Percentiles rank a stretch among this genome's conserved stretches.
Evolutionary conservation across 495 filamentous ascomycete species (phyloP).

Genomic region (Corynascus novoguineensis): DNA sequence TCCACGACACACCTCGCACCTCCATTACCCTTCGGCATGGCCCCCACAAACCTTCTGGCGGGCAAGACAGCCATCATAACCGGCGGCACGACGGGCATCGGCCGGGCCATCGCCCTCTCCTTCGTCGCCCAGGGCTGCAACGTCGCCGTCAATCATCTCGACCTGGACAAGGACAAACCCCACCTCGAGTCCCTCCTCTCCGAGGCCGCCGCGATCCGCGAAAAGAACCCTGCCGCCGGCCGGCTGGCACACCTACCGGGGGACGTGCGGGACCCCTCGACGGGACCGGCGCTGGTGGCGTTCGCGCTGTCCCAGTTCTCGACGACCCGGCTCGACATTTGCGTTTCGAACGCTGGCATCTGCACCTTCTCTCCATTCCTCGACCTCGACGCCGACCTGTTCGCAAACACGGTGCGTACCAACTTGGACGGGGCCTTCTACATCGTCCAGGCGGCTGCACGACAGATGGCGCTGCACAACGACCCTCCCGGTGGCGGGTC

Average conservation of each 20-base stretch:
- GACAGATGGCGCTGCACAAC: constrained; percentile 65
- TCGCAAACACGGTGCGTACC: constrained; percentile 59
- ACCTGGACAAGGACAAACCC: constrained; percentile 45
- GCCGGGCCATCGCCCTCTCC: constrained; percentile 65
- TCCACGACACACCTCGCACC: neutral
- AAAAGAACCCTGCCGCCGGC: constrained; percentile 33
- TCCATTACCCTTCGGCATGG: constrained; percentile 26
- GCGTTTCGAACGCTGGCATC: constrained; percentile 83
- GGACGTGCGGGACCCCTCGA: constrained; percentile 61
- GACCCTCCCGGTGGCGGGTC: constrained; percentile 54
- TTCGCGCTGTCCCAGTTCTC: constrained; percentile 54
- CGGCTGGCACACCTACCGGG: constrained; percentile 55
- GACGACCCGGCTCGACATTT: constrained; percentile 59
- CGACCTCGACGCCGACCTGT: constrained; percentile 58
- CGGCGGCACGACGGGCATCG: constrained; percentile 71
- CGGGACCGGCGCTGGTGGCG: constrained; percentile 52
- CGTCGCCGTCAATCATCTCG: constrained; percentile 67
- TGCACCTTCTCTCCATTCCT: constrained; percentile 82
- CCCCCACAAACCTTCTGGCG: constrained; percentile 49
- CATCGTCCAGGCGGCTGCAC: constrained; percentile 73
- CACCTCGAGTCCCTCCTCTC: constrained; percentile 51
- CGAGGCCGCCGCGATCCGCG: constrained; percentile 45
- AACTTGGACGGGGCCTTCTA: constrained; percentile 88
- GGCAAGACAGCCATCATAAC: constrained; percentile 72
- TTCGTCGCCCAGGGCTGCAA: constrained; percentile 65